phyloP scores from a whole-genome alignment of 169 alveolate genomes.

The Plasmodium falciparum region DNA sequence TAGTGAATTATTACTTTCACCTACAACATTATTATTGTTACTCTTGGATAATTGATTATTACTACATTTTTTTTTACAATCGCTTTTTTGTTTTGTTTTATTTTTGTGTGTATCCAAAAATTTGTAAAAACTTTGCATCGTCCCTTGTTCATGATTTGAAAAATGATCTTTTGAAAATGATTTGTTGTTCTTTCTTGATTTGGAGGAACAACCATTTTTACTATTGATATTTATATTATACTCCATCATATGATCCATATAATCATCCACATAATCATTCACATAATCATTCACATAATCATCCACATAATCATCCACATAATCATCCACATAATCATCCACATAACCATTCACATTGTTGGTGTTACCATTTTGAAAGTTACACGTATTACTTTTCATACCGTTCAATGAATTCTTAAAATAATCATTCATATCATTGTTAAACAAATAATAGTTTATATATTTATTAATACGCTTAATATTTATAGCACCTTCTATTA shows the following conservation, averaged over 20 bases:
- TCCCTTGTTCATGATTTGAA: too few relatives aligned
- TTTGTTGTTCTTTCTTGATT: too few relatives aligned
- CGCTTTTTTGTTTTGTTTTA: background rate
- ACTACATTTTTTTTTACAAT: background rate
- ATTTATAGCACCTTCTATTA: conserved; percentile 48
- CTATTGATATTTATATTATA: too few relatives aligned
- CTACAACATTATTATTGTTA: background rate
- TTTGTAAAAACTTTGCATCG: too few relatives aligned
- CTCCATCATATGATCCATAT: background rate
- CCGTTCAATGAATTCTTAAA: conserved; percentile 12
- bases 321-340: background rate
- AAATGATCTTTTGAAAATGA: too few relatives aligned
- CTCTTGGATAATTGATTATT: background rate
- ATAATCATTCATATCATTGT: conserved; percentile 50
- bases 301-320: background rate
- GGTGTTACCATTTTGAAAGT: too few relatives aligned
- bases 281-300: too few relatives aligned
- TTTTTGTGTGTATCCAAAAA: too few relatives aligned
- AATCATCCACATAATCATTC: too few relatives aligned
- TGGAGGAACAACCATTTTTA: too few relatives aligned
- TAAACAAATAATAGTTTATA: conserved; percentile 18
- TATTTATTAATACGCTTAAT: conserved; percentile 47
- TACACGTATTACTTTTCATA: background rate
- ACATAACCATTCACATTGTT: too few relatives aligned
- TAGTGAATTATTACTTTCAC: too few relatives aligned